Percentiles rank a stretch among this genome's conserved stretches.
phyloP scores from a whole-genome alignment of 1,139 yeast species.

The Saccharomyces hybrid region DNA sequence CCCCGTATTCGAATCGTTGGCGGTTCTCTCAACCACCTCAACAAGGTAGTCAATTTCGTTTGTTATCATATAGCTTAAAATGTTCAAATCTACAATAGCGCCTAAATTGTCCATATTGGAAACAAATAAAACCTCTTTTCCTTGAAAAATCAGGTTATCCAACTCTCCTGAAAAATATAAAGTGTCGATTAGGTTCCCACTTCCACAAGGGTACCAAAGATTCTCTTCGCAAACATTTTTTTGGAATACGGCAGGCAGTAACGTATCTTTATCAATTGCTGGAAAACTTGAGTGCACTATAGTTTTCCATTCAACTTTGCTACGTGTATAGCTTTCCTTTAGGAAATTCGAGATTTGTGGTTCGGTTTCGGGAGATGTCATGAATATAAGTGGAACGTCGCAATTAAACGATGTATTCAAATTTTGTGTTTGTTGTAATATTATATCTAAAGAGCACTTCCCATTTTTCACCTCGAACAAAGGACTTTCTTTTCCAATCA shows the following conservation, averaged over 20 bases:
- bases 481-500: conserved; percentile 77
- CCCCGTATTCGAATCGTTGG: conserved; percentile 58
- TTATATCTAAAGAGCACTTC: conserved; percentile 82
- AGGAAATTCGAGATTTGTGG: conserved; percentile 82
- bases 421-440: conserved; percentile 93
- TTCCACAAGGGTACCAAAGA: conserved; percentile 98
- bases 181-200: conserved; percentile 93
- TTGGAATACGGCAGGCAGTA: conserved; percentile 73
- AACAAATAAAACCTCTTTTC: conserved; percentile 89
- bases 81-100: conserved; percentile 83
- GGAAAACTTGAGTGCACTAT: conserved; percentile 97
- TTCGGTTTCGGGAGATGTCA: conserved; percentile 98
- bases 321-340: conserved; percentile 90
- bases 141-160: conserved; percentile 82
- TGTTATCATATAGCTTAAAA: conserved; percentile 87
- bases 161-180: conserved; percentile 85
- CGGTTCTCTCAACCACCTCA: conserved; percentile 87
- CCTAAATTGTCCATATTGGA: conserved; percentile 98
- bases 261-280: conserved; percentile 87
- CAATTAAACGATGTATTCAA: conserved; percentile 84
- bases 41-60: conserved; percentile 89
- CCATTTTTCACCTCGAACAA: conserved; percentile 98
- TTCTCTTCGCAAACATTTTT: conserved; percentile 65
- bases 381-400: conserved; percentile 90
- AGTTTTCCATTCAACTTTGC: conserved; percentile 87